Evolutionary conservation across 176 grass and related monocot genomes (phyloP).

Genomic region (Aechmea fasciata): DNA sequence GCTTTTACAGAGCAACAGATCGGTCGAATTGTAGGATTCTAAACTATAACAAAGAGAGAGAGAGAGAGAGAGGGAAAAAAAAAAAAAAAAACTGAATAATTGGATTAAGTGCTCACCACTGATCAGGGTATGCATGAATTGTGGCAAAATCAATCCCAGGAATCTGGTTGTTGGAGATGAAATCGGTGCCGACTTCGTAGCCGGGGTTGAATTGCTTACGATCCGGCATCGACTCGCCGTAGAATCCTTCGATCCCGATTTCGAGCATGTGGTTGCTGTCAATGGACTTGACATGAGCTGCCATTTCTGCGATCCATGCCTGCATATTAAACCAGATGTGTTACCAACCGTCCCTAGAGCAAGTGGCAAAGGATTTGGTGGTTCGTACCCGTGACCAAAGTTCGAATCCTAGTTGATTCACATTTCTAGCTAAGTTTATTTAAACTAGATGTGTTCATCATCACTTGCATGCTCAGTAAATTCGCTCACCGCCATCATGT

Average conservation of each 20-base stretch:
- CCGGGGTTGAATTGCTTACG: constrained; percentile 43
- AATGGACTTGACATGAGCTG: constrained; percentile 57
- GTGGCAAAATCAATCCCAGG: constrained; percentile 59
- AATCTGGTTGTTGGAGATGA: constrained; percentile 62
- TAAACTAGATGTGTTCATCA: not conserved
- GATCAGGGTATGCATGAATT: constrained; percentile 69
- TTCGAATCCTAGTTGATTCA: too few relatives aligned
- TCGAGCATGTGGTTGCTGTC: constrained; percentile 73
- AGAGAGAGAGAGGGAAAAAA: not conserved
- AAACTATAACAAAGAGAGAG: not conserved
- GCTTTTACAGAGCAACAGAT: too few relatives aligned
- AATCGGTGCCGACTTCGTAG: constrained; percentile 67
- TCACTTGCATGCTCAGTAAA: not conserved
- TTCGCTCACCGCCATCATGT: not conserved
- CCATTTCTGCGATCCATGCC: constrained; percentile 61
- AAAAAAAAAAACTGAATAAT: too few relatives aligned
- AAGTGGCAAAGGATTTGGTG: too few relatives aligned
- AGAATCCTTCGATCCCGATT: constrained; percentile 75
- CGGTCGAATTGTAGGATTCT: too few relatives aligned
- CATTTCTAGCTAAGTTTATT: too few relatives aligned
- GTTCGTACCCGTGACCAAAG: too few relatives aligned
- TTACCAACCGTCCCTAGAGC: too few relatives aligned
- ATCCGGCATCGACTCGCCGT: constrained; percentile 46
- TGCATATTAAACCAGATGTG: constrained; percentile 8
- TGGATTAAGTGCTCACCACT: constrained; percentile 37